phyloP scores from a whole-genome alignment of 208 protist genomes.

The Trypanosoma theileri region DNA sequence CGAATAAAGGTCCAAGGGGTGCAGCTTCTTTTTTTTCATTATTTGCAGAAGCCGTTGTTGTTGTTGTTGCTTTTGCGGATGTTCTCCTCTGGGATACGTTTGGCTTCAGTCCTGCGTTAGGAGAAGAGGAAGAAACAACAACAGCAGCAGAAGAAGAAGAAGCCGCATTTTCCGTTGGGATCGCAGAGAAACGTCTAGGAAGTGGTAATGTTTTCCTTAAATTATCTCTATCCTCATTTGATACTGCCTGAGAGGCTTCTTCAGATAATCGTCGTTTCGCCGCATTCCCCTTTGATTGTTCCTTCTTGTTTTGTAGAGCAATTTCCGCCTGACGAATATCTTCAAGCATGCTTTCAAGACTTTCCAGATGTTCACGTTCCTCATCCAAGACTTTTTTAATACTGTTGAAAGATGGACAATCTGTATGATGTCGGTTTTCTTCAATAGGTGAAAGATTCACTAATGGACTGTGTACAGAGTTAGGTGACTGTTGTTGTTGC shows the following conservation, averaged over 20 bases:
- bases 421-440: neutral
- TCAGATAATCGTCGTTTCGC: neutral
- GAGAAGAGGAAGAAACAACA: no score
- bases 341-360: slow-evolving; percentile 10
- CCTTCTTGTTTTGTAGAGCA: neutral
- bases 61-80: neutral
- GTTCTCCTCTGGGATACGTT: no score
- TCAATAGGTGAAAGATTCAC: neutral
- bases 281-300: neutral
- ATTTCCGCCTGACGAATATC: neutral
- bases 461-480: no score
- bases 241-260: no score
- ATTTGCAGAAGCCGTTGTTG: neutral
- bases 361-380: slow-evolving; percentile 13
- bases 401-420: neutral
- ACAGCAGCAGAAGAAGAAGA: no score
- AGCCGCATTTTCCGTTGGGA: no score
- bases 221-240: no score
- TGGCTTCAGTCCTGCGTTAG: no score
- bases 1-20: neutral
- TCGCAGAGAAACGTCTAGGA: no score
- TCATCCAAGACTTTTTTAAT: neutral
- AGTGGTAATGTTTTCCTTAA: no score
- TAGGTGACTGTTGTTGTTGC: no score
- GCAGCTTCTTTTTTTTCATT: neutral